These are phyloP conservation scores for Aureobasidium namibiae DNA, from an alignment of 2,329 filamentous ascomycete genomes.

Conservation along the genomic window DNA sequence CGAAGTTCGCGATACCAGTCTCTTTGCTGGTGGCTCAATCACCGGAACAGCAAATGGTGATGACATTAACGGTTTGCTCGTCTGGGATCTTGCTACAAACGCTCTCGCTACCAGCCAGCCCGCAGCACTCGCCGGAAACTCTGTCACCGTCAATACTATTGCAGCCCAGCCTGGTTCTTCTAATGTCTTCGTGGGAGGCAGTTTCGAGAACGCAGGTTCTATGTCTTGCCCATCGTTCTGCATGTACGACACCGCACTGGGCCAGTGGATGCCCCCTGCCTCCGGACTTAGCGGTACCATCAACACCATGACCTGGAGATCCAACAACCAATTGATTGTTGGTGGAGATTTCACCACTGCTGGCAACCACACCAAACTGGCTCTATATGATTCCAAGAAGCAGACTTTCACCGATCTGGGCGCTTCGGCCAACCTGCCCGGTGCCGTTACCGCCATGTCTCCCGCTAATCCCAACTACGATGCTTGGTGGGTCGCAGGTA, in stretches of 20 bases:
- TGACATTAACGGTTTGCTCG: constrained; percentile 63
- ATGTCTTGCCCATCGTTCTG: constrained; percentile 78
- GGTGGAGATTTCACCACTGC: constrained; percentile 68
- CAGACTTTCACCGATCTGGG: constrained; percentile 58
- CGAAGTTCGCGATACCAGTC: constrained; percentile 54
- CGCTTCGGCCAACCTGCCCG: constrained; percentile 60
- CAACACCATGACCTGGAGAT: constrained; percentile 67
- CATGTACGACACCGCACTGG: constrained; percentile 60
- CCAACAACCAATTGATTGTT: constrained; percentile 61
- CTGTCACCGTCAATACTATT: constrained; percentile 69
- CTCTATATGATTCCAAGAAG: constrained; percentile 61
- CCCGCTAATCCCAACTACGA: constrained; percentile 63
- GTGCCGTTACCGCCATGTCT: constrained; percentile 68
- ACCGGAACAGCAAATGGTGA: constrained; percentile 59
- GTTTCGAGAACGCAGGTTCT: constrained; percentile 73
- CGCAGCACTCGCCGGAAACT: constrained; percentile 61
- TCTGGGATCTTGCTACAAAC: constrained; percentile 64
- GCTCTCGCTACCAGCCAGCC: constrained; percentile 61
- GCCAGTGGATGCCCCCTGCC: constrained; percentile 75
- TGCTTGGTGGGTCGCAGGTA: constrained; percentile 74
- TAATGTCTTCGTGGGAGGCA: constrained; percentile 79
- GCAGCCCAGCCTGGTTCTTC: constrained; percentile 59
- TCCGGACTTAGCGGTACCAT: constrained; percentile 63
- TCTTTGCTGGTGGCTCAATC: constrained; percentile 78
- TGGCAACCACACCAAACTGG: constrained; percentile 58